Evolutionary conservation across 257 asterid genomes (phyloP).

Genomic region (Eustoma russellianum): DNA sequence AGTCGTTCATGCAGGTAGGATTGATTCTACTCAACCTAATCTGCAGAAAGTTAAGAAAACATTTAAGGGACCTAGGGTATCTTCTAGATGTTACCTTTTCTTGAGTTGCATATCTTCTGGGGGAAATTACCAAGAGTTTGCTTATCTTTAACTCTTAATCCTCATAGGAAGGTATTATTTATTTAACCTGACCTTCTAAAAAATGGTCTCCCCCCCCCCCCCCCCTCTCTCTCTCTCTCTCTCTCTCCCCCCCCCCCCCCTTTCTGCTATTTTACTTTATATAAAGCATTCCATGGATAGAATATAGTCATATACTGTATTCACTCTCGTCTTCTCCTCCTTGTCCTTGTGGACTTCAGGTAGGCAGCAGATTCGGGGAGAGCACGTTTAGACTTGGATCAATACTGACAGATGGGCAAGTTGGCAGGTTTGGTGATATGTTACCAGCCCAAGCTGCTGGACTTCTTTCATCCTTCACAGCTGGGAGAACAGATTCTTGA

Average conservation of each 20-base stretch:
- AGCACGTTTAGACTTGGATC: constrained; percentile 92
- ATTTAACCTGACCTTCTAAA: too few relatives aligned
- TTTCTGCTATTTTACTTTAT: too few relatives aligned
- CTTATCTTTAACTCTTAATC: too few relatives aligned
- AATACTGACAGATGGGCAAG: constrained; percentile 88
- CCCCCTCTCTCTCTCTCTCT: too few relatives aligned
- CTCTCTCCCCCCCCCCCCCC: too few relatives aligned
- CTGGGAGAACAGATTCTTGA: constrained; percentile 67
- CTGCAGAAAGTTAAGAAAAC: not conserved
- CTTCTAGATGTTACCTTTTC: not conserved
- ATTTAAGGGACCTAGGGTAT: too few relatives aligned
- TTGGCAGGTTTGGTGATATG: constrained; percentile 89
- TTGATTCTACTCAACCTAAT: not conserved
- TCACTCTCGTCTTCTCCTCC: too few relatives aligned
- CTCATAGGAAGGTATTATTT: too few relatives aligned
- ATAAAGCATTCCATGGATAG: too few relatives aligned
- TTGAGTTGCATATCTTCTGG: not conserved
- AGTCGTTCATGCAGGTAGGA: constrained; percentile 94
- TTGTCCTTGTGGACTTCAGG: constrained; percentile 38
- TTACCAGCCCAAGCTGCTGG: constrained; percentile 98
- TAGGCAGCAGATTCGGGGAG: constrained; percentile 98
- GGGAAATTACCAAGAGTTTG: not conserved
- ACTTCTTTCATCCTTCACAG: constrained; percentile 79
- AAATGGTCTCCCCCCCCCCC: too few relatives aligned
- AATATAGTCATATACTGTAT: too few relatives aligned